These are phyloP conservation scores for Diaporthe velutina DNA, from an alignment of 2,329 filamentous ascomycete species.

Conservation along the genomic window DNA sequence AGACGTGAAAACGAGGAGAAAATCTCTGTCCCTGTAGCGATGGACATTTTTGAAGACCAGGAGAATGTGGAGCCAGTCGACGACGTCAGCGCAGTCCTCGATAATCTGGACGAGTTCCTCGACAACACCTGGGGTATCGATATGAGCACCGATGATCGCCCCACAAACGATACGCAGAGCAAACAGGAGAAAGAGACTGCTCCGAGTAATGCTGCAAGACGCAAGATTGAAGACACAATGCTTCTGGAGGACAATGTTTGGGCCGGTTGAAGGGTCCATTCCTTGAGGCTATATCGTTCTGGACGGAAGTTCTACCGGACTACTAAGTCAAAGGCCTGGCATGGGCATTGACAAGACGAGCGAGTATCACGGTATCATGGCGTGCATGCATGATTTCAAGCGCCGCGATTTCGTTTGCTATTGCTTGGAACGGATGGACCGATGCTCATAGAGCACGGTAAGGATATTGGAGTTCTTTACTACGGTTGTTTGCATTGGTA, in stretches of 20 bases:
- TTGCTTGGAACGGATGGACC: background rate
- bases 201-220: background rate
- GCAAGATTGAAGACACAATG: constrained; percentile 31
- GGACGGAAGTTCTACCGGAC: background rate
- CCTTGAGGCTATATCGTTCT: background rate
- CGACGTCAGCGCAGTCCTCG: constrained; percentile 60
- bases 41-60: constrained; percentile 5
- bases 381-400: background rate
- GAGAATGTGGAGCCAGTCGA: constrained; percentile 48
- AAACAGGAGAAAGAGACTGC: constrained; percentile 19
- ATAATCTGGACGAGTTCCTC: constrained; percentile 60
- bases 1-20: background rate
- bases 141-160: constrained; percentile 48
- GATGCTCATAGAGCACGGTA: background rate
- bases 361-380: background rate
- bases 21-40: background rate
- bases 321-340: background rate
- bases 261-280: constrained; percentile 24
- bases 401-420: background rate
- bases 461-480: constrained; percentile 18
- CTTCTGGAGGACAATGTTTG: constrained; percentile 34
- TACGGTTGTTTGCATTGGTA: background rate
- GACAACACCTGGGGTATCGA: constrained; percentile 53
- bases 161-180: constrained; percentile 43
- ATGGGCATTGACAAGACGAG: too few relatives aligned